A percentile compares a stretch with the other conserved stretches of the same genome.
Evolutionary conservation across 2,329 filamentous ascomycete genomes (phyloP).

Genomic region (Hypoxylon sp.): DNA sequence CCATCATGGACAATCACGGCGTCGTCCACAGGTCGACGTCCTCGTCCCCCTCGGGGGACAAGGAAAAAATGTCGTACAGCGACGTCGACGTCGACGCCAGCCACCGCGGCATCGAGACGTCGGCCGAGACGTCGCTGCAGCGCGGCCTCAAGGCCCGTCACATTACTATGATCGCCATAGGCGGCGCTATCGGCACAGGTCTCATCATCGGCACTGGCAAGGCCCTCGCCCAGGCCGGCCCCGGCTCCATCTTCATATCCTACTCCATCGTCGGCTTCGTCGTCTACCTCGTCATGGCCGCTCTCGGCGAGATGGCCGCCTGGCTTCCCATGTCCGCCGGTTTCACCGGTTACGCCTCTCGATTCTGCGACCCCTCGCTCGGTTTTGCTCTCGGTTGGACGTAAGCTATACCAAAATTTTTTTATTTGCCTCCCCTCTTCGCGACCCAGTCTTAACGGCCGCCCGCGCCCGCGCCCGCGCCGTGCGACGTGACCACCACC

Average conservation of each 20-base stretch:
- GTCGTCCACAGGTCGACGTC: slow-evolving; percentile 44
- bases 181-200: slow-evolving; percentile 77
- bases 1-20: slow-evolving; percentile 38
- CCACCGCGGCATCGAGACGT: slow-evolving; percentile 59
- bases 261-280: slow-evolving; percentile 74
- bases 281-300: slow-evolving; percentile 83
- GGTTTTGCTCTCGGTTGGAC: slow-evolving; percentile 80
- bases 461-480: slow-evolving; percentile 5
- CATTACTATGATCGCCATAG: slow-evolving; percentile 72
- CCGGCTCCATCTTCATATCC: slow-evolving; percentile 74
- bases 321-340: slow-evolving; percentile 81
- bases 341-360: slow-evolving; percentile 81
- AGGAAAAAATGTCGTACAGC: slow-evolving; percentile 41
- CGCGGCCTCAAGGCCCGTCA: slow-evolving; percentile 63
- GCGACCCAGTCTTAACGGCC: too few species aligned
- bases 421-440: neutral
- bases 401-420: slow-evolving; percentile 51
- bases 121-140: slow-evolving; percentile 56
- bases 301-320: slow-evolving; percentile 83
- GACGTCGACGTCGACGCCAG: slow-evolving; percentile 39
- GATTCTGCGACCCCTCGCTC: slow-evolving; percentile 81
- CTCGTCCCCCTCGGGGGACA: slow-evolving; percentile 41
- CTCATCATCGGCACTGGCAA: slow-evolving; percentile 74
- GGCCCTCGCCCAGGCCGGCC: slow-evolving; percentile 61
- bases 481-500: neutral